A percentile compares a stretch with the other conserved stretches of the same genome.
Evolutionary conservation across 1,139 yeast genomes (phyloP).

Genomic region (Zygoascus hellenicus): DNA sequence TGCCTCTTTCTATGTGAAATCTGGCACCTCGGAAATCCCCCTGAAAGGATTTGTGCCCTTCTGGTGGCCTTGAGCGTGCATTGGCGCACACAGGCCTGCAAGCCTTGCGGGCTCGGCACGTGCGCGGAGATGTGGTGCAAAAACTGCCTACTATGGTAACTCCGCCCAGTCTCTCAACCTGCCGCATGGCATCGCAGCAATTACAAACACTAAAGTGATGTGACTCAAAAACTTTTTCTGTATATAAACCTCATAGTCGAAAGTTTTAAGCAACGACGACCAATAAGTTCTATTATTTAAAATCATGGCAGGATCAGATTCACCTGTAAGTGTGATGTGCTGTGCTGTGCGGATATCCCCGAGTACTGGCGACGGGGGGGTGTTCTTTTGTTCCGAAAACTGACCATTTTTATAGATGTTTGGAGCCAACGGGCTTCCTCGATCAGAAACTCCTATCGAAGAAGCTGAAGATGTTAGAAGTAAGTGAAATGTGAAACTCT

Average conservation of each 20-base stretch:
- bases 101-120: neutral
- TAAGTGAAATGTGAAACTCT: slow-evolving; percentile 3
- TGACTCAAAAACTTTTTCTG: slow-evolving; percentile 5
- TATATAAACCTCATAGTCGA: neutral
- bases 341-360: too few species aligned
- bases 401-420: slow-evolving; percentile 42
- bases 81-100: neutral
- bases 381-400: neutral
- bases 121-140: too few species aligned
- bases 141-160: neutral
- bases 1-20: slow-evolving; percentile 30
- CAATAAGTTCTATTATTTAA: neutral
- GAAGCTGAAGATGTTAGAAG: slow-evolving; percentile 79
- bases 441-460: slow-evolving; percentile 29
- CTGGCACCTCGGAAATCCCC: slow-evolving; percentile 26
- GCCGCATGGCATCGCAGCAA: neutral
- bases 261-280: neutral
- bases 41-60: slow-evolving; percentile 51
- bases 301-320: neutral
- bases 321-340: too few species aligned
- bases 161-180: neutral
- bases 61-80: slow-evolving; percentile 54
- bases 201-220: neutral
- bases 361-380: too few species aligned
- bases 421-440: slow-evolving; percentile 35